Evolutionary conservation across 108 stramenopile genomes (phyloP), one percentile per base, ranked within the genome.

Genomic region (Cyclostephanos invisitatus): DNA sequence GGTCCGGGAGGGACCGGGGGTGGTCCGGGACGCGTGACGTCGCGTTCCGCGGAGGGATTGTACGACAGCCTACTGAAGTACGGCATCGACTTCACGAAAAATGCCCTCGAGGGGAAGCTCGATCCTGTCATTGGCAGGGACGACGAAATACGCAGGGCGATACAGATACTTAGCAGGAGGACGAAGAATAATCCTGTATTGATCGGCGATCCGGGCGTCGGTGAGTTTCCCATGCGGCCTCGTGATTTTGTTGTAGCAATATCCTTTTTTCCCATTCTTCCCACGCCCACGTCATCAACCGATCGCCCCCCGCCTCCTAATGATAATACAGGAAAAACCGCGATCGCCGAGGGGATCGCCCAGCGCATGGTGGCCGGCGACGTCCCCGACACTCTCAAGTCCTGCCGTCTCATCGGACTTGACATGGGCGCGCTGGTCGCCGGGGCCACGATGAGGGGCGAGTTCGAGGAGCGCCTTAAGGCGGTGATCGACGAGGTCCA

Each of bases 381-480:
- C 74, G 93, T 95, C n/a, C 93, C 93, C 12, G 91, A 95, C 59
- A 85, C 80, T 37, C 64, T 95, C 49, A 83, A 90, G 64, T 77
- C 82, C 2, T 89, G 93, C 64, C 89, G 93, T 46, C 80, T 99
- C 54, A 91, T 97, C 67, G 92, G 96, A 14, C 80, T 99, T 18
- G 99, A 99, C 66, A 89, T 99, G 84, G 98, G 96, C 44, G 97
- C 97, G 5, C 84, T 99, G 29, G 93, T 99, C 7, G 99, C 99
- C 10, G 99, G 99, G 49, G 98, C 99, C 9, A 98, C 91, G 59
- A 97, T 97, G 90, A 84, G 99, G 44, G 99, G 99, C 60, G 98
- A 99, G 81, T 99, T 99, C 76, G 99, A 99, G 73, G 99, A 98
- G 81, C 89, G 99, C 28, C 81, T 99, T n/a, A 98, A 98, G 87